phyloP scores from a whole-genome alignment of 192 early-diverging fungal species.

The Helicostylum pulchrum region DNA sequence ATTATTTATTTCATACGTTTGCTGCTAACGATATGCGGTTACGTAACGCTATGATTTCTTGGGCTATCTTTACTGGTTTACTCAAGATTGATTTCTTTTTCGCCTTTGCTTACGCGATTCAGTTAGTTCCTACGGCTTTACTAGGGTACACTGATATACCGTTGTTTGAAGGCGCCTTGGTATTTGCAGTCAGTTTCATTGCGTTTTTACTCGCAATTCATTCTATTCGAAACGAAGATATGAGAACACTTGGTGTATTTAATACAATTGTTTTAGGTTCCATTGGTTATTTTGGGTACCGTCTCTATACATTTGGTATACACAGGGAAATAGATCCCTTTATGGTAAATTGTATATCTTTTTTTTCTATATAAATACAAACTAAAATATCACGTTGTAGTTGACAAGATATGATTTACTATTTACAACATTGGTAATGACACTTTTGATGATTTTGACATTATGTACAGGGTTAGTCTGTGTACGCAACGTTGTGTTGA shows the following conservation, averaged over 20 bases:
- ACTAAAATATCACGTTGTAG: not conserved
- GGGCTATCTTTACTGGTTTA: not conserved
- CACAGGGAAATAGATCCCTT: not conserved
- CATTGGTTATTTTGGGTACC: constrained; percentile 1
- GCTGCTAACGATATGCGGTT: not conserved
- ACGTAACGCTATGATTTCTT: not conserved
- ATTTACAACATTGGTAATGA: not conserved
- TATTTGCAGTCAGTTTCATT: not conserved
- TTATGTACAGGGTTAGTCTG: not conserved
- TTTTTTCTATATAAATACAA: not conserved
- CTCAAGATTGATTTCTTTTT: constrained; percentile 2
- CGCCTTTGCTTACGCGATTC: not conserved
- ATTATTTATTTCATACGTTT: not conserved
- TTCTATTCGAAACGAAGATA: not conserved
- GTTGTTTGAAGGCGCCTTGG: not conserved
- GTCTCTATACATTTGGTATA: constrained; percentile 3
- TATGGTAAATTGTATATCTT: not conserved
- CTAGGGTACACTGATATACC: not conserved
- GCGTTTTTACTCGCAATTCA: not conserved
- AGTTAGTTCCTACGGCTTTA: not conserved
- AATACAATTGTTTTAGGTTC: no score
- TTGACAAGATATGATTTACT: not conserved
- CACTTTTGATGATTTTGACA: not conserved
- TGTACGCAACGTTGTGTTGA: not conserved
- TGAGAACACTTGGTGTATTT: not conserved